phyloP scores from a whole-genome alignment of 2,329 filamentous ascomycete species.

The Curvularia sp. region DNA sequence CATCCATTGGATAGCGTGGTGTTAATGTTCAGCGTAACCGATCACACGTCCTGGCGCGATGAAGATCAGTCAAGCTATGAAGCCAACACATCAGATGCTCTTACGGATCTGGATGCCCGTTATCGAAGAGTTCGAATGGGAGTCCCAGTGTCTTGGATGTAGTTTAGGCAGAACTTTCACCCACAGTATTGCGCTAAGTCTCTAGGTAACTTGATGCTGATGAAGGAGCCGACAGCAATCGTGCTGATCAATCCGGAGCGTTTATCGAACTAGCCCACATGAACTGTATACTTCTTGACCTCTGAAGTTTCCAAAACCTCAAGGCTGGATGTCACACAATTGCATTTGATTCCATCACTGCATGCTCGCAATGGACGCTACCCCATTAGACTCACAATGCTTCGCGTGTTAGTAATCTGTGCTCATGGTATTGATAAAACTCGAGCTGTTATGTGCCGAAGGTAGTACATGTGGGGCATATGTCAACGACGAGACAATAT shows the following conservation, averaged over 20 bases:
- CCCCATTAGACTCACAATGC: neutral
- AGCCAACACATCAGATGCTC: conserved; percentile 12
- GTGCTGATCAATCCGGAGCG: neutral
- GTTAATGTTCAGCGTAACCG: conserved; percentile 28
- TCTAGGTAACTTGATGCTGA: conserved; percentile 5
- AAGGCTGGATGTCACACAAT: neutral
- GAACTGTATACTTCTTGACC: too few species aligned
- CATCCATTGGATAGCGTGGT: conserved; percentile 36
- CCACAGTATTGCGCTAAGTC: conserved; percentile 14
- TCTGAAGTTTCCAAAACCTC: neutral
- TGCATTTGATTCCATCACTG: neutral
- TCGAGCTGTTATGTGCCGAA: neutral
- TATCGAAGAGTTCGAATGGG: conserved; percentile 12
- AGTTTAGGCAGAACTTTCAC: conserved; percentile 12
- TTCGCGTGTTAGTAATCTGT: neutral
- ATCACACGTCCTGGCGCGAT: conserved; percentile 25
- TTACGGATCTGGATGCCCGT: conserved; percentile 22
- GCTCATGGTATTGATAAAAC: neutral
- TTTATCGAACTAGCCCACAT: neutral
- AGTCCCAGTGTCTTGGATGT: conserved; percentile 21
- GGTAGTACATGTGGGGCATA: neutral
- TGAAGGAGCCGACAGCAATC: neutral
- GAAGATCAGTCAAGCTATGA: conserved; percentile 19
- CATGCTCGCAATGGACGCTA: too few species aligned
- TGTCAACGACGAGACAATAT: neutral